Evolutionary conservation across 495 filamentous ascomycete genomes (phyloP), one percentile per base, ranked within the genome.

Genomic region (Usnea hakonensis): DNA sequence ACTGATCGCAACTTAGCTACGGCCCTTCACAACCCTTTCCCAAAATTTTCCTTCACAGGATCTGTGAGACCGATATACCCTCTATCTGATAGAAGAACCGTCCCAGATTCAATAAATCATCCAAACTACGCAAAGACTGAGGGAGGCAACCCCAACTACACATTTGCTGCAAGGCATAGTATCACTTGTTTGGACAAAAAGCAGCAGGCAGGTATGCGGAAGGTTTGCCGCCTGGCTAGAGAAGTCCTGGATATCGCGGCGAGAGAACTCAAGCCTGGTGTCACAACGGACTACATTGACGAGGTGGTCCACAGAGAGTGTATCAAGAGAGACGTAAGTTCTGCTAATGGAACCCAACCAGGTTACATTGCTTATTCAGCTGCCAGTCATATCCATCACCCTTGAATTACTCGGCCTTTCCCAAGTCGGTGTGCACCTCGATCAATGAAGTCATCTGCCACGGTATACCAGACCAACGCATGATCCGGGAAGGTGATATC

Each of bases 371-470:
- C 26, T 52, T 2, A 52, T 32, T 32, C n/a, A 7, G 0, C 5
- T 52, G 26, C 48, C 57, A 97, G 94, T 89, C 91, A 16, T 99
- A 99, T 69, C 94, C 94, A 0, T 99, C 94, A 0, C 90, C 93
- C 2, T 76, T 99, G 11, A 99, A 99, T 78, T 99, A 99, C 73
- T 85, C 86, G 79, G 79, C 90, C 72, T 99, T 97, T 78, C 94
- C 94, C 60, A 99, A 99, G 79, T 99, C 94, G 2, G 86, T 97
- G 52, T 99, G 94, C 75, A 97, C 91, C 1, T 96, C 91, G 3
- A 71, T 88, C 63, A 99, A 99, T 78, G 94, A 99, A 75, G 87
- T 95, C 61, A 97, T 99, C 70, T 95, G 90, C 75, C 90, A 95
- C 78, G 90, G 90, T 58, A 95, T 95, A 60, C 90, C 90, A 21